Conservation (phyloP, 164 flowering plant genomes). For the Kingdonia uniflora region DNA sequence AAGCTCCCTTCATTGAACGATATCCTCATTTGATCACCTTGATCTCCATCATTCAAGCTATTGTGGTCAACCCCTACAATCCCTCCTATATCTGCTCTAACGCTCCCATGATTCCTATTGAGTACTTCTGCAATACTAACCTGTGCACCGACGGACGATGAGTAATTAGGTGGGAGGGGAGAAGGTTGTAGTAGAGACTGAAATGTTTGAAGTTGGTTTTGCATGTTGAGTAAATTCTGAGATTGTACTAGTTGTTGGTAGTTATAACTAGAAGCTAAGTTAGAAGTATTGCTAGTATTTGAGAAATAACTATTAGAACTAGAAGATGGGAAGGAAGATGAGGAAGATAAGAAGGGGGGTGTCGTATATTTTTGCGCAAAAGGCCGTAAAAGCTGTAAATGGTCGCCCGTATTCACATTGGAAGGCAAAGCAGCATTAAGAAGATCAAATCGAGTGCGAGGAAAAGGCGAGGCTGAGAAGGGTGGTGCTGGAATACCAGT, state of each 20-base stretch:
- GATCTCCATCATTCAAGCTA: slow-evolving; percentile 13
- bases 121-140: too few relatives aligned
- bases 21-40: slow-evolving; percentile 11
- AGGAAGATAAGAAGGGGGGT: too few relatives aligned
- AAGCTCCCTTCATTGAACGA: slow-evolving; percentile 17
- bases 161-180: slow-evolving; percentile 7
- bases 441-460: slow-evolving; percentile 42
- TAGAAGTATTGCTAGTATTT: slow-evolving; percentile 3
- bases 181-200: slow-evolving; percentile 25
- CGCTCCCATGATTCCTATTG: slow-evolving; percentile 6
- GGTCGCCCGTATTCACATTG: background rate
- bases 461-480: slow-evolving; percentile 32
- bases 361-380: slow-evolving; percentile 27
- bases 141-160: background rate
- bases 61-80: too few relatives aligned
- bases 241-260: slow-evolving; percentile 15
- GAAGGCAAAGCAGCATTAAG: slow-evolving; percentile 15
- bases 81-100: slow-evolving; percentile 5
- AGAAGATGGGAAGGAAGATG: slow-evolving; percentile 8
- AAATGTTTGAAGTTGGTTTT: slow-evolving; percentile 26
- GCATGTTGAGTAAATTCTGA: slow-evolving; percentile 27
- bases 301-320: slow-evolving; percentile 8
- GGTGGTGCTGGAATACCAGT: slow-evolving; percentile 71
- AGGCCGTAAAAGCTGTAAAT: slow-evolving; percentile 41
- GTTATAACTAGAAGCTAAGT: slow-evolving; percentile 1